Evolutionary conservation across 208 protist species (phyloP), one percentile per base, ranked within the genome.

Genomic region (Sergeia podlipaevii): DNA sequence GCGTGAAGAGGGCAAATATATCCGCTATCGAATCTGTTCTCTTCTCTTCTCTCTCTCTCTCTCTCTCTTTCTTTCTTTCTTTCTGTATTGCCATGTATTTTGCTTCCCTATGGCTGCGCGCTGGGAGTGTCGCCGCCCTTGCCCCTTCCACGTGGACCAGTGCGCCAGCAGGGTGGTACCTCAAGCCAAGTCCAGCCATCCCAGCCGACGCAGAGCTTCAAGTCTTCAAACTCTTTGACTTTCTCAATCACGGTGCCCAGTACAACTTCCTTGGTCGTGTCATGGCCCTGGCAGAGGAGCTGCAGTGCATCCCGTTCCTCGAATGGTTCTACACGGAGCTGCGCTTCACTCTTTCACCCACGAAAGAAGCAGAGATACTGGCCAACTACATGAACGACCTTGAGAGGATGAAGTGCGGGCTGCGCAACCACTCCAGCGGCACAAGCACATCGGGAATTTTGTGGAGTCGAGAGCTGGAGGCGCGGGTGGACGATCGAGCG

Each of bases 241-340:
- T 93, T 44, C 60, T 89, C 10, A 82, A 90, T 29, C 86, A 93
- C 48, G 70, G 56, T 33, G 80, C 82, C 4, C 82, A 93, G 69
- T 94, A 94, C 61, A 46, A 58, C 29, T 89, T 91, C 55, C 68
- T 94, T 0, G 87, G 87, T 3, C 65, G 88, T 55, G 69, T 65
- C 8, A 91, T 91, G 83, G 82, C 87, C 26, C 69, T 91, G 23
- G 87, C 80, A 4, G 78, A 88, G 55, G 82, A 91, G 49, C 55
- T 94, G 18, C 8, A 82, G 23, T 91, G 82, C 59, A 64, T 88
- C 8, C 87, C 87, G 34, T 47, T 49, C 7, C 53, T 94, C 15
- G 72, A 91, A 54, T 94, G 87, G 87, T 94, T 94, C 59, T 94
- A 63, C 62, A 70, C 80, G 8, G 79, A 94, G 59, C 60, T 94